Evolutionary conservation across 1,284 basidiomycete genomes (phyloP).

Genomic region (Coniferiporia sulphurascens): DNA sequence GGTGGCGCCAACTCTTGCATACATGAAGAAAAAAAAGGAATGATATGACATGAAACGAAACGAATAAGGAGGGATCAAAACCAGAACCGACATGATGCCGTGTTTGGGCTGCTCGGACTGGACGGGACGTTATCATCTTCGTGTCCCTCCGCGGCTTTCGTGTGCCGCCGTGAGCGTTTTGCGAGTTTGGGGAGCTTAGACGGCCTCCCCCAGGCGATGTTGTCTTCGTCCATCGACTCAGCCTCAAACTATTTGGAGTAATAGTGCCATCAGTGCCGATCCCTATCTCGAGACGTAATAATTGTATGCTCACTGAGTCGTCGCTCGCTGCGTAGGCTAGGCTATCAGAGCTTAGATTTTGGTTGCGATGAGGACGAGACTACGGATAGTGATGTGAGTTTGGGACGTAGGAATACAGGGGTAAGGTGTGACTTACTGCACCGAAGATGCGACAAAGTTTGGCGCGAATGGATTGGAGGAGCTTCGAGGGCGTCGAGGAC

Average conservation of each 20-base stretch:
- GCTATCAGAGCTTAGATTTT: conserved; percentile 12
- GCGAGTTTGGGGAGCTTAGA: conserved; percentile 1
- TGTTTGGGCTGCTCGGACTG: conserved; percentile 1
- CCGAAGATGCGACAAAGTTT: not conserved
- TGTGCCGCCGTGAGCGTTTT: not conserved
- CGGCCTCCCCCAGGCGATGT: conserved; percentile 16
- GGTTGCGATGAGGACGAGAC: not conserved
- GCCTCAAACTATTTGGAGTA: conserved; percentile 5
- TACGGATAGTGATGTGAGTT: not conserved
- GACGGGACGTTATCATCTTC: not conserved
- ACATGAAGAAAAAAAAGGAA: conserved; percentile 1
- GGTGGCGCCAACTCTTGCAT: not conserved
- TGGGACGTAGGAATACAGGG: not conserved
- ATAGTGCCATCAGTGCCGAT: not conserved
- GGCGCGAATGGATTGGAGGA: not conserved
- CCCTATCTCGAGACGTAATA: not conserved
- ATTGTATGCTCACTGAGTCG: not conserved
- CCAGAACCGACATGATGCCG: conserved; percentile 11
- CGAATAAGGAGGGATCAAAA: not conserved
- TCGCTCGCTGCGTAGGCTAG: conserved; percentile 13
- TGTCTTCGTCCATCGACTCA: conserved; percentile 15
- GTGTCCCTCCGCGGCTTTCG: not conserved
- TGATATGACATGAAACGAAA: not conserved
- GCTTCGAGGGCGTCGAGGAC: no score
- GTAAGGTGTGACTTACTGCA: not conserved